Evolutionary conservation across 2,329 filamentous ascomycete genomes (phyloP), one percentile per base, ranked within the genome.

Genomic region (Sporothrix protearum): DNA sequence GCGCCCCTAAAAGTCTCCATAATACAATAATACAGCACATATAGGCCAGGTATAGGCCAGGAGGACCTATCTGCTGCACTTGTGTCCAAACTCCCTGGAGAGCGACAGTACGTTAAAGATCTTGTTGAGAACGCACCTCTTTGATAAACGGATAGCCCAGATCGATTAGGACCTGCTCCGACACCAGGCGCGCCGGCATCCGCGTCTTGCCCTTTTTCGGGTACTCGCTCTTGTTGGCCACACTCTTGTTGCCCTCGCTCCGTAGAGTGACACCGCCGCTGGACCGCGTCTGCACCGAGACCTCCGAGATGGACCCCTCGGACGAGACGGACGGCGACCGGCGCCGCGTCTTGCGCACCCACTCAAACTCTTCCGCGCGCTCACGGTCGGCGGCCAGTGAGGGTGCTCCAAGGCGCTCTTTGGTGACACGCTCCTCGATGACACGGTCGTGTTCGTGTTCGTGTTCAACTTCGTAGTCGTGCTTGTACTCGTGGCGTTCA

Each of bases 141-240:
- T 96, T 92, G 71, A 92, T 87, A 76, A 90, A 97, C 0, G 93
- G 92, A 80, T 97, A 97, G 14, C 92, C 91, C 16, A 97, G 84
- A 74, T 97, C 92, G 74, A 92, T 90, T 45, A 97, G 87, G 1
- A 93, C 94, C 73, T 90, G 86, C 78, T 92, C 91, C 75, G 92
- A 92, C 16, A 96, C 92, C 73, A 97, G 84, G 71, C 91, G 88
- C 72, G 88, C 89, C 0, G 94, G 94, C 79, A 97, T 94, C 76
- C 92, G 89, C 16, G 94, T 97, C 85, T 94, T 97, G 76, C 94
- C 94, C 80, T 91, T 94, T 82, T 92, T 92, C 10, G 91, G 91
- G 75, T 92, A 93, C 71, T 89, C 86, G 80, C 28, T 67, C 64
- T 83, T 87, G 77, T 83, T 85, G n/a, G 85, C 42, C 14, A 9